Evolutionary conservation across 164 flowering plant genomes (phyloP).

Genomic region (Paratinospora sagittata): DNA sequence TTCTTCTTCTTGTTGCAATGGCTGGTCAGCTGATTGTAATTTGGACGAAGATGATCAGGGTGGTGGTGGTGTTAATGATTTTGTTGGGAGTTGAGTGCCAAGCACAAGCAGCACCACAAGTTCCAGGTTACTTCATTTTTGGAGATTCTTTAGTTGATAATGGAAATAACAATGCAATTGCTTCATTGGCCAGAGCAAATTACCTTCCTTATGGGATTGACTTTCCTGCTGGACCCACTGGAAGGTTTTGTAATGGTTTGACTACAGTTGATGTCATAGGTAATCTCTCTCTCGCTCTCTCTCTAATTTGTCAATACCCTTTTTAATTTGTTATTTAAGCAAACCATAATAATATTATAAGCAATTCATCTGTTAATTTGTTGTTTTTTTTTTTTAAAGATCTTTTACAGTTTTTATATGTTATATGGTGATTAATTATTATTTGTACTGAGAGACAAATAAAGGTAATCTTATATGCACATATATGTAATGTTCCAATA

Average conservation of each 20-base stretch:
- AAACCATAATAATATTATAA: no score
- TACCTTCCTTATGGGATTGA: no score
- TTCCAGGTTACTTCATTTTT: slow-evolving; percentile 69
- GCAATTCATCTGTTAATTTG: not conserved
- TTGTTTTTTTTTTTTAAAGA: no score
- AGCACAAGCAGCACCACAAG: slow-evolving; percentile 41
- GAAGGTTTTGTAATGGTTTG: slow-evolving; percentile 28
- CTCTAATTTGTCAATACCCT: no score
- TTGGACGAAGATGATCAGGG: not conserved
- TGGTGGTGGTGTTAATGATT: slow-evolving; percentile 7
- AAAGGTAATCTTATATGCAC: not conserved
- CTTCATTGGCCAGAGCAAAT: slow-evolving; percentile 58
- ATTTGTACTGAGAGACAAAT: not conserved
- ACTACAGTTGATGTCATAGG: slow-evolving; percentile 57
- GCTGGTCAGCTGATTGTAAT: not conserved
- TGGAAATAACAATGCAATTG: slow-evolving; percentile 66
- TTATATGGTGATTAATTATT: no score
- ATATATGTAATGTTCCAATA: no score
- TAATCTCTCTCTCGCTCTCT: slow-evolving; percentile 15
- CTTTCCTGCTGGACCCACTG: slow-evolving; percentile 55
- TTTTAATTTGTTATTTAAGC: no score
- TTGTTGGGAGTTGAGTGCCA: not conserved
- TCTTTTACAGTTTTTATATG: no score
- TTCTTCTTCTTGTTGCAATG: not conserved
- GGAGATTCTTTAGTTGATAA: slow-evolving; percentile 81